phyloP scores from a whole-genome alignment of 805 yeast genomes.

The Candida chilensis region DNA sequence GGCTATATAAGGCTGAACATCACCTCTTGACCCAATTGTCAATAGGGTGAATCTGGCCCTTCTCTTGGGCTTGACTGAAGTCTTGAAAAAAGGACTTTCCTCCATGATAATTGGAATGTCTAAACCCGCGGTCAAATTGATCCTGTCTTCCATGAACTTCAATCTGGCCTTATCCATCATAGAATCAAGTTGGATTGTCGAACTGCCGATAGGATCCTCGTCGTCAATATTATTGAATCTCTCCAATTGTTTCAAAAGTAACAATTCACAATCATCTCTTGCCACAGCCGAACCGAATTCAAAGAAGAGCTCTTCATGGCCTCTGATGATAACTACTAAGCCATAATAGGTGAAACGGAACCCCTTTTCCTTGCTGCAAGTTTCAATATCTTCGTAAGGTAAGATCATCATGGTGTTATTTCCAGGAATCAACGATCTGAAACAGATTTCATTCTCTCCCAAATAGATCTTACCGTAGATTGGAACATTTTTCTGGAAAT shows the following conservation, averaged over 20 bases:
- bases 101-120: slow-evolving; percentile 65
- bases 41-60: slow-evolving; percentile 55
- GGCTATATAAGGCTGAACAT: slow-evolving; percentile 93
- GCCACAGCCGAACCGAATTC: slow-evolving; percentile 60
- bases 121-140: slow-evolving; percentile 49
- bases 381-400: slow-evolving; percentile 68
- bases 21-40: slow-evolving; percentile 94
- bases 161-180: slow-evolving; percentile 49
- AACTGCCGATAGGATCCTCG: slow-evolving; percentile 6
- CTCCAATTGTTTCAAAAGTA: slow-evolving; percentile 44
- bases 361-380: slow-evolving; percentile 58
- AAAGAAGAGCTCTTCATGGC: slow-evolving; percentile 68
- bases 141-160: slow-evolving; percentile 57
- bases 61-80: slow-evolving; percentile 43
- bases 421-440: slow-evolving; percentile 73
- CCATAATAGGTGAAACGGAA: slow-evolving; percentile 63
- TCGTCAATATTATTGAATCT: no score
- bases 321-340: slow-evolving; percentile 58
- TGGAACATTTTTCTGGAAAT: slow-evolving; percentile 65
- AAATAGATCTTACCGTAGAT: slow-evolving; percentile 77
- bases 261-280: slow-evolving; percentile 64
- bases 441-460: slow-evolving; percentile 64
- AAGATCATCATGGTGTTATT: slow-evolving; percentile 72
- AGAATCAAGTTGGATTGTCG: slow-evolving; percentile 4
- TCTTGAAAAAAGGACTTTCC: slow-evolving; percentile 47